Evolutionary conservation across 352 stramenopile species (phyloP).

Genomic region (Pythium diclinum): DNA sequence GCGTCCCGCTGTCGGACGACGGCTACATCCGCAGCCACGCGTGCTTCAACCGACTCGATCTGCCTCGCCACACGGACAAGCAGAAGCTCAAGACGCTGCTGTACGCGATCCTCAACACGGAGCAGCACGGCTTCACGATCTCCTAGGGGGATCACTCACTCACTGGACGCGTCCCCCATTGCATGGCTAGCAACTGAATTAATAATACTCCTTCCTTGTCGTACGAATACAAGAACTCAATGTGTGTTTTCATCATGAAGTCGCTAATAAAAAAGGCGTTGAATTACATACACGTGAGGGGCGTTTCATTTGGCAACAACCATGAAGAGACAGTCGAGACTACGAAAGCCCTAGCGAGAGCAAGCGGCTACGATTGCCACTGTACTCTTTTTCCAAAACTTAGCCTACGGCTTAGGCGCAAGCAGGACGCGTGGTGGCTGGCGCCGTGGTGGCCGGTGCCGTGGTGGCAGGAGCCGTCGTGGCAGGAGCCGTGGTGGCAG

Average conservation of each 20-base stretch:
- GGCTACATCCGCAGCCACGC: slow-evolving; percentile 69
- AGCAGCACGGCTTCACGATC: slow-evolving; percentile 52
- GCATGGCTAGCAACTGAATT: too few species aligned
- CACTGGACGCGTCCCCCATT: too few species aligned
- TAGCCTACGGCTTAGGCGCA: background rate
- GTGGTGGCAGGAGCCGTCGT: background rate
- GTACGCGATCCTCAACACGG: slow-evolving; percentile 44
- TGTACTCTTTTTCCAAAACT: background rate
- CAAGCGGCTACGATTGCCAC: too few species aligned
- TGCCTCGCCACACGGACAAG: slow-evolving; percentile 91
- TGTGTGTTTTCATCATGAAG: too few species aligned
- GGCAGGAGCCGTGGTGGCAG: background rate
- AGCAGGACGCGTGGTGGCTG: background rate
- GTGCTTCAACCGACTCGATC: slow-evolving; percentile 90
- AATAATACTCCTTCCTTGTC: too few species aligned
- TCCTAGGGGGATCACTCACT: too few species aligned
- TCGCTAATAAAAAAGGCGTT: background rate
- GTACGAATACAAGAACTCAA: too few species aligned
- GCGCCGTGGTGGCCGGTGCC: background rate
- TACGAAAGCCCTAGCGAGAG: background rate
- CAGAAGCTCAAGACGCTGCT: slow-evolving; percentile 60
- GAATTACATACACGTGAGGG: background rate
- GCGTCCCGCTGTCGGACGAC: slow-evolving; percentile 30
- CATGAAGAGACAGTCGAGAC: too few species aligned
- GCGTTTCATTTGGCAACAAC: background rate